A percentile compares a stretch with the other conserved stretches of the same genome.
Conservation (phyloP, 192 early-diverging fungal genomes). For the Coemansia sp. region DNA sequence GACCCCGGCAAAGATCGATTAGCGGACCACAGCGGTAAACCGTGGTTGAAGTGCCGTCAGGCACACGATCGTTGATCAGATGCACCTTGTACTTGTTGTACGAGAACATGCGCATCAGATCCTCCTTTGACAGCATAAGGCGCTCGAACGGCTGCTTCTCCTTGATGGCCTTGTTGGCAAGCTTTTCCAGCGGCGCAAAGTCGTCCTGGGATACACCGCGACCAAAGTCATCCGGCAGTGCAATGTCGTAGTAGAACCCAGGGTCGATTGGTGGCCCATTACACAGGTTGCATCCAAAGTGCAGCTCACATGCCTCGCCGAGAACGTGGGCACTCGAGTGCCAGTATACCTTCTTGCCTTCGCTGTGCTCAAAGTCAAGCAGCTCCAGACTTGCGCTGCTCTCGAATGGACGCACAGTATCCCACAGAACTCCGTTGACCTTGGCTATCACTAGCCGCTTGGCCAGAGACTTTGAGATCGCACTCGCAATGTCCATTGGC, state of each 20-base stretch:
- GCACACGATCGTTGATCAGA: constrained; percentile 88
- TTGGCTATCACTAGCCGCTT: constrained; percentile 94
- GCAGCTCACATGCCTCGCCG: constrained; percentile 95
- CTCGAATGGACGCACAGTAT: constrained; percentile 87
- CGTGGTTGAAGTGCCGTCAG: constrained; percentile 90
- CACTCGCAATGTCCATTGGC: constrained; percentile 86
- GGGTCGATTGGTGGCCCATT: constrained; percentile 94
- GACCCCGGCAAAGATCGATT: constrained; percentile 96
- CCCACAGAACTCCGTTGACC: constrained; percentile 87
- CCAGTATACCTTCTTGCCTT: constrained; percentile 96
- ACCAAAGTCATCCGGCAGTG: constrained; percentile 59
- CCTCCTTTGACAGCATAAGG: constrained; percentile 81
- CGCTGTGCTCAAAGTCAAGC: constrained; percentile 90
- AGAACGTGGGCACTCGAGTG: constrained; percentile 97
- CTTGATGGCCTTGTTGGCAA: constrained; percentile 84
- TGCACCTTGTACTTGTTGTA: constrained; percentile 98
- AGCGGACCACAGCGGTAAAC: constrained; percentile 98
- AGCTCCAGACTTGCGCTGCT: constrained; percentile 77
- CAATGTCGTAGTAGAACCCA: constrained; percentile 98
- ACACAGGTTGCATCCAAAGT: constrained; percentile 97
- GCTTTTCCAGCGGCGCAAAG: constrained; percentile 83
- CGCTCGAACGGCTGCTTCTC: constrained; percentile 97
- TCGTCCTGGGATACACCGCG: constrained; percentile 80
- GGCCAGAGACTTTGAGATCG: constrained; percentile 85
- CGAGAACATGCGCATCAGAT: constrained; percentile 96